Conservation (phyloP, 495 filamentous ascomycete genomes). For the Glonium stellatum region DNA sequence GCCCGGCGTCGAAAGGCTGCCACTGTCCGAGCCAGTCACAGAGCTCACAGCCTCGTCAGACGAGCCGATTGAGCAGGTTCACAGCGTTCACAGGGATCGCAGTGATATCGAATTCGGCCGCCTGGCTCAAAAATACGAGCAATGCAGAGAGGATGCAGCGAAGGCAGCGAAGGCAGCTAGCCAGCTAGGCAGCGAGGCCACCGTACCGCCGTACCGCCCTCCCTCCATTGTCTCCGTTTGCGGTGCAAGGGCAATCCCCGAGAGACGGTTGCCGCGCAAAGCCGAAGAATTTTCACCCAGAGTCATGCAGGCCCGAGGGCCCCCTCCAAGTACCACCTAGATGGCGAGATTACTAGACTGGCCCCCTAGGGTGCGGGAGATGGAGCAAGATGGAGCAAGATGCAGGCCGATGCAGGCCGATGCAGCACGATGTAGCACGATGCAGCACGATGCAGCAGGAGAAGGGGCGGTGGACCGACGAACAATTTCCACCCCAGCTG, state of each 20-base stretch:
- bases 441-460: too few relatives aligned
- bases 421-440: too few relatives aligned
- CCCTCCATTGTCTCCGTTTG: background rate
- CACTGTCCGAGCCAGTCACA: too few relatives aligned
- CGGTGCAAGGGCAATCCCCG: background rate
- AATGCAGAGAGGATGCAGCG: background rate
- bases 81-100: too few relatives aligned
- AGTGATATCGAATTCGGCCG: background rate
- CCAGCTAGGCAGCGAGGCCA: background rate
- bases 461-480: constrained; percentile 4
- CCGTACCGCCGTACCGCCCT: too few relatives aligned
- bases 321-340: background rate
- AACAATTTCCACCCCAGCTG: background rate
- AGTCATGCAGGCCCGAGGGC: background rate
- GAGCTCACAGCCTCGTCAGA: too few relatives aligned
- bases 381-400: too few relatives aligned
- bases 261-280: background rate
- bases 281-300: background rate
- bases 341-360: background rate
- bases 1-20: too few relatives aligned
- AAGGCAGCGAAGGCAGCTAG: background rate
- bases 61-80: too few relatives aligned
- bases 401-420: too few relatives aligned
- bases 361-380: background rate
- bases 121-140: background rate